Percentiles rank a stretch among this genome's conserved stretches.
Evolutionary conservation across 331 rosid species (phyloP).

Genomic region (Cydonia oblonga): DNA sequence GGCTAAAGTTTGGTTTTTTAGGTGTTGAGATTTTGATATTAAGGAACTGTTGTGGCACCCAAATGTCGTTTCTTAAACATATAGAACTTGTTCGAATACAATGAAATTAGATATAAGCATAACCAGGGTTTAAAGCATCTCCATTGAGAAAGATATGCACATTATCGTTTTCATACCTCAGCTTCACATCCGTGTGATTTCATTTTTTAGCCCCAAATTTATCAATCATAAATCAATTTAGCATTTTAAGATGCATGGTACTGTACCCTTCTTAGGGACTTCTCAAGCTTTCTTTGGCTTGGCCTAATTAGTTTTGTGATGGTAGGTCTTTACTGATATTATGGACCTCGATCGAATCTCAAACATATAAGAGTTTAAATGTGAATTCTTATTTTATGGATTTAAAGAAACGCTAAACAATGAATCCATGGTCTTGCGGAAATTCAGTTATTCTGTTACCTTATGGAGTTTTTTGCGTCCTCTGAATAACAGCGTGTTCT

Average conservation of each 20-base stretch:
- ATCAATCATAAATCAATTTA: neutral
- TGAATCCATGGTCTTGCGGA: neutral
- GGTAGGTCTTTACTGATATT: neutral
- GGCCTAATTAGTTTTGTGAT: neutral
- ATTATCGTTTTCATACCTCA: neutral
- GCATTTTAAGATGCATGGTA: neutral
- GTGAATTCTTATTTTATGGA: neutral
- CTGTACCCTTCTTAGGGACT: neutral
- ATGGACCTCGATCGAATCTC: neutral
- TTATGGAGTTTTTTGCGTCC: neutral
- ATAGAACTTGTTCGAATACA: neutral
- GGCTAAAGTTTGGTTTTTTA: neutral
- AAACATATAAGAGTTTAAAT: neutral
- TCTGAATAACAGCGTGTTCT: constrained; percentile 42
- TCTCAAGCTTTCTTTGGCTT: neutral
- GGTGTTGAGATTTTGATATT: neutral
- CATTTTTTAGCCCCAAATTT: neutral
- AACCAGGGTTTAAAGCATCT: neutral
- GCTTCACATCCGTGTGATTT: neutral
- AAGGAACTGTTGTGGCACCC: neutral
- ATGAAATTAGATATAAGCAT: neutral
- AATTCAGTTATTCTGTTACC: neutral
- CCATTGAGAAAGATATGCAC: neutral
- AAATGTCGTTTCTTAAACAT: neutral
- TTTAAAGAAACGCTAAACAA: neutral